Conservation (phyloP, 345 rosid genomes). For the Populus simonii region DNA sequence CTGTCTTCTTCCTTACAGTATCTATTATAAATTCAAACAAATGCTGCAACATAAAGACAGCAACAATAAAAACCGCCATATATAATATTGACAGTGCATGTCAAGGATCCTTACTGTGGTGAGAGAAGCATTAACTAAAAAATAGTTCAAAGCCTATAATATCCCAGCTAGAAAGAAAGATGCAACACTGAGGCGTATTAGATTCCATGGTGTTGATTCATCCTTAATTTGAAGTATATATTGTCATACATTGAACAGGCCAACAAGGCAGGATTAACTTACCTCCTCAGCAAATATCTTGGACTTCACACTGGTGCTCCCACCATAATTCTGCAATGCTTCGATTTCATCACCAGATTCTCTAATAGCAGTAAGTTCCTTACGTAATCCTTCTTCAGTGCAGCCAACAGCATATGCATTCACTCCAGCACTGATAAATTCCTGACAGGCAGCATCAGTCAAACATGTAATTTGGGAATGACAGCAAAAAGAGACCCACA, state of each 20-base stretch:
- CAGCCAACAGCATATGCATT: slow-evolving; percentile 90
- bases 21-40: background rate
- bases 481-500: slow-evolving; percentile 10
- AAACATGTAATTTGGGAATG: slow-evolving; percentile 18
- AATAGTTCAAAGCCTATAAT: background rate
- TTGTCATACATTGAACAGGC: background rate
- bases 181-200: background rate
- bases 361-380: slow-evolving; percentile 66
- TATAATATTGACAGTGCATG: background rate
- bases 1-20: background rate
- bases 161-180: background rate
- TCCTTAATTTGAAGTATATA: background rate
- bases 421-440: slow-evolving; percentile 80
- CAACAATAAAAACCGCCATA: background rate
- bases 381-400: slow-evolving; percentile 67
- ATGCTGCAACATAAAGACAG: background rate
- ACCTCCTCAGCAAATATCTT: slow-evolving; percentile 67
- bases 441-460: slow-evolving; percentile 42
- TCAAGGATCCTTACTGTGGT: background rate
- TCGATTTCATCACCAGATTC: slow-evolving; percentile 68
- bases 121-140: background rate
- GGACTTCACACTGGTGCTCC: slow-evolving; percentile 66
- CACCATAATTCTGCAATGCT: slow-evolving; percentile 49
- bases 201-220: background rate
- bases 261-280: background rate